Evolutionary conservation across 805 yeast species (phyloP), one percentile per base, ranked within the genome.

Genomic region (Candida ficus): DNA sequence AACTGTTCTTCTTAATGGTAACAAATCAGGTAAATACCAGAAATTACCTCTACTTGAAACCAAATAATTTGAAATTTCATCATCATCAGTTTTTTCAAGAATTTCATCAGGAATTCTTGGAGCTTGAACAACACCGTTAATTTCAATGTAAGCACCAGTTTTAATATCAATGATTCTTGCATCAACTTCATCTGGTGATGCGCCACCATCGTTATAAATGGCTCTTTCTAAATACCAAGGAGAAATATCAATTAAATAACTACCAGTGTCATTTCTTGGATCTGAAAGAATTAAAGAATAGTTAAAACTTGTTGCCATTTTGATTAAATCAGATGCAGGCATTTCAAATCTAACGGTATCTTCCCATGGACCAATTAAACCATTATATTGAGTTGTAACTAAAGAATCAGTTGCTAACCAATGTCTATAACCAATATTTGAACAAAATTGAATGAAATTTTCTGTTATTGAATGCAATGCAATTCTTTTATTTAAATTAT

Each of bases 111-210:
- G 56, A 3, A 54, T 42, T 42, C 50, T 53, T 33, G 58, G 58
- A 2, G 58, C 56, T 30, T 44, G 46, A 4, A 48, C 40, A 10
- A 51, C 57, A 4, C 80, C 87, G 3, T 76, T 71, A 39, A 80
- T 66, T 49, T 79, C 84, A 40, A 80, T 65, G 50, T 75, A 80
- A 10, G 70, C 54, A 9, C 86, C 86, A 2, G 80, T 71, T 41
- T 73, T 72, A 13, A 70, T 65, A 53, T 80, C 86, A 41, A 80
- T 75, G 52, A 80, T 75, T 45, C 83, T 67, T 8, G 79, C 72
- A 52, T 75, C 80, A 17, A 62, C 49, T 5, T 50, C 43, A 60
- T 76, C 61, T 44, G 73, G 68, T 45, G 77, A 54, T 12, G 67
- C 62, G 44, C 66, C 60, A 36, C 70, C 71, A 41, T 73, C 72